These are phyloP conservation scores for Trypanosoma avium DNA, from an alignment of 208 protist species.

Conservation along the genomic window DNA sequence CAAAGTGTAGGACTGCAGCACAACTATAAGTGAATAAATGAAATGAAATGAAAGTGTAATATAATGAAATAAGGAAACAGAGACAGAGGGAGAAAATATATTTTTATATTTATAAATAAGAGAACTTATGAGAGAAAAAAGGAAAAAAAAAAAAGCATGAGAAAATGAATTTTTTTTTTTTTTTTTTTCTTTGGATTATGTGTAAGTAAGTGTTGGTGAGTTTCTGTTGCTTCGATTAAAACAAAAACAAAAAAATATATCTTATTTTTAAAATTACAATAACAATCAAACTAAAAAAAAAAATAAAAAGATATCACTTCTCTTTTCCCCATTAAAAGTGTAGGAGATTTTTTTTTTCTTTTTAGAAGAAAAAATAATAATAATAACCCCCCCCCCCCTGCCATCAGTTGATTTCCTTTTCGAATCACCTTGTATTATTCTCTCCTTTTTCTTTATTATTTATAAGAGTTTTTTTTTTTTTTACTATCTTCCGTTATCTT, in stretches of 20 bases:
- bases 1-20: constrained; percentile 45
- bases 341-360: constrained; percentile 7
- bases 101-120: not conserved
- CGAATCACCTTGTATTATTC: too few relatives aligned
- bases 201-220: too few relatives aligned
- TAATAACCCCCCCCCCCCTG: too few relatives aligned
- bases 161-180: too few relatives aligned
- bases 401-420: too few relatives aligned
- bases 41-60: constrained; percentile 6
- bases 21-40: too few relatives aligned
- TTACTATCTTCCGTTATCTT: too few relatives aligned
- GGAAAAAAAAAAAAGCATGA: constrained; percentile 3
- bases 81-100: constrained; percentile 1
- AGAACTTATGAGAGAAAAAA: not conserved
- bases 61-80: not conserved
- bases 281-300: not conserved
- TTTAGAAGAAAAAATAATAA: not conserved
- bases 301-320: not conserved
- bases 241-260: not conserved
- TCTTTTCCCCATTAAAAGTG: too few relatives aligned
- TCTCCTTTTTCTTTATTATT: too few relatives aligned
- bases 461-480: too few relatives aligned
- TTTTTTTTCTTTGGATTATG: too few relatives aligned
- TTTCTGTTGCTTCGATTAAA: too few relatives aligned
- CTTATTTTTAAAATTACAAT: not conserved